Evolutionary conservation across 2,329 filamentous ascomycete genomes (phyloP).

Genomic region (Annulohypoxylon truncatum): DNA sequence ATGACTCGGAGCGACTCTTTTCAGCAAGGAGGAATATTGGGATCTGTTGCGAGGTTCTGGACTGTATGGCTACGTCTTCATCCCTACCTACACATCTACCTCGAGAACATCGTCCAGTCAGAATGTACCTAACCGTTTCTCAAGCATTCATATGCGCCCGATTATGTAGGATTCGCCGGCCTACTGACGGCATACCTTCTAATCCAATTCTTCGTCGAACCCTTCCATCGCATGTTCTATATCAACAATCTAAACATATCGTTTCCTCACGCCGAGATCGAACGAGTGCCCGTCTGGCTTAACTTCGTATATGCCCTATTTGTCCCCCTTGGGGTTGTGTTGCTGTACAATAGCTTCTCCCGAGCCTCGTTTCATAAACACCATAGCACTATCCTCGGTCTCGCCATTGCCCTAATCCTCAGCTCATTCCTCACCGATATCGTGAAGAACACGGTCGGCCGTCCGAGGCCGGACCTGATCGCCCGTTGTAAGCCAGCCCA

Average conservation of each 20-base stretch:
- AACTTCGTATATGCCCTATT: slow-evolving; percentile 83
- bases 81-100: not conserved
- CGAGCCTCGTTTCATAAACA: slow-evolving; percentile 79
- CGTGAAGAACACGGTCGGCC: slow-evolving; percentile 87
- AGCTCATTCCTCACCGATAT: slow-evolving; percentile 88
- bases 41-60: slow-evolving; percentile 59
- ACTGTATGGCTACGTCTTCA: slow-evolving; percentile 52
- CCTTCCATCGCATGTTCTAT: slow-evolving; percentile 95
- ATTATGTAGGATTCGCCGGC: slow-evolving; percentile 82
- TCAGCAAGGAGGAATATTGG: slow-evolving; percentile 45
- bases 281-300: slow-evolving; percentile 84
- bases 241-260: slow-evolving; percentile 86
- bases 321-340: slow-evolving; percentile 74
- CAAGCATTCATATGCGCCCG: slow-evolving; percentile 84
- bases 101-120: not conserved
- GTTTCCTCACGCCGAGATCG: slow-evolving; percentile 85
- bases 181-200: slow-evolving; percentile 76
- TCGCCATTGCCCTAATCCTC: slow-evolving; percentile 80
- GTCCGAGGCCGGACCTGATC: slow-evolving; percentile 72
- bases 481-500: slow-evolving; percentile 81
- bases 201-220: slow-evolving; percentile 77
- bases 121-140: slow-evolving; percentile 22
- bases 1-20: slow-evolving; percentile 51
- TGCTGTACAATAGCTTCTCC: slow-evolving; percentile 71
- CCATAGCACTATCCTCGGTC: slow-evolving; percentile 85